Conservation (phyloP, 129 eudicot species). For the sunflower (Helianthus annuus) region HanXRQr2.0-SUNRISE NC_035447.2:120159873-120160372, state of each 20-base stretch:
- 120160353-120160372: too few species aligned
- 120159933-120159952: slow-evolving; percentile 16
- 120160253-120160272: too few species aligned
- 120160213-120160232: too few species aligned
- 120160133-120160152: too few species aligned
- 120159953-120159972: slow-evolving; percentile 25
- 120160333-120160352: too few species aligned
- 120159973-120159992: slow-evolving; percentile 31
- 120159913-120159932: slow-evolving; percentile 26
- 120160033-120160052: not conserved
- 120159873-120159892: slow-evolving; percentile 29
- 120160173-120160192: too few species aligned
- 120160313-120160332: too few species aligned
- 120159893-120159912: slow-evolving; percentile 23
- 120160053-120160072: slow-evolving; percentile 13
- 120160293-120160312: too few species aligned
- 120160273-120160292: too few species aligned
- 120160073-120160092: slow-evolving; percentile 1
- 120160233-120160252: too few species aligned
- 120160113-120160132: not conserved
- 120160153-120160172: too few species aligned
- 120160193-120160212: too few species aligned
- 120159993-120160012: slow-evolving; percentile 11
- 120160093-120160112: slow-evolving; percentile 9
- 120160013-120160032: slow-evolving; percentile 27